phyloP scores from a whole-genome alignment of 73 alveolate genomes.

The Blepharisma stoltei region DNA sequence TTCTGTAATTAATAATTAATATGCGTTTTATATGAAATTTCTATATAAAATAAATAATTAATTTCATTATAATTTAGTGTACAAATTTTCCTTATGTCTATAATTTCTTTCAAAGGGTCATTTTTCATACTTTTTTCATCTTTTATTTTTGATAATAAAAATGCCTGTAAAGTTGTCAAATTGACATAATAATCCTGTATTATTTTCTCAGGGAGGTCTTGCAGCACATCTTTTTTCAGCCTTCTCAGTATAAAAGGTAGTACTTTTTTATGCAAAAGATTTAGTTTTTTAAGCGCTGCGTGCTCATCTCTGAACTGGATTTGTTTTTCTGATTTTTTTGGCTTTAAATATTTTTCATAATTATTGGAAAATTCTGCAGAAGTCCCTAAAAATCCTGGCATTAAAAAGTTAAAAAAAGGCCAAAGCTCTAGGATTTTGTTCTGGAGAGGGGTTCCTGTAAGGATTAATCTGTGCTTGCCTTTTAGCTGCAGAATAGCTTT shows the following conservation, averaged over 20 bases:
- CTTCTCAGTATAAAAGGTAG: constrained; percentile 95
- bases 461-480: constrained; percentile 85
- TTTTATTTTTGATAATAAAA: constrained; percentile 56
- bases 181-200: constrained; percentile 89
- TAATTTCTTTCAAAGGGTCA: constrained; percentile 29
- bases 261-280: constrained; percentile 79
- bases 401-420: constrained; percentile 97
- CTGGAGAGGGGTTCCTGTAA: constrained; percentile 99
- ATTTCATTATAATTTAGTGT: no score
- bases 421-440: constrained; percentile 98
- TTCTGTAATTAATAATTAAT: no score
- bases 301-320: constrained; percentile 84
- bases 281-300: constrained; percentile 71
- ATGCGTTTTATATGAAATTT: no score
- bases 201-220: constrained; percentile 94
- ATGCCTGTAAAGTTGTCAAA: constrained; percentile 70
- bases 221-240: constrained; percentile 88
- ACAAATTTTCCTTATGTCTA: constrained; percentile 34
- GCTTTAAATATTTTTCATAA: constrained; percentile 82
- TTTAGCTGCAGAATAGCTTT: constrained; percentile 70
- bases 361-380: constrained; percentile 87
- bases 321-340: constrained; percentile 54
- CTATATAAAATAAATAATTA: no score
- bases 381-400: constrained; percentile 98
- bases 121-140: constrained; percentile 38